Percentiles rank a stretch among this genome's conserved stretches.
Evolutionary conservation across 495 filamentous ascomycete species (phyloP).

Genomic region (Xylaria curta): DNA sequence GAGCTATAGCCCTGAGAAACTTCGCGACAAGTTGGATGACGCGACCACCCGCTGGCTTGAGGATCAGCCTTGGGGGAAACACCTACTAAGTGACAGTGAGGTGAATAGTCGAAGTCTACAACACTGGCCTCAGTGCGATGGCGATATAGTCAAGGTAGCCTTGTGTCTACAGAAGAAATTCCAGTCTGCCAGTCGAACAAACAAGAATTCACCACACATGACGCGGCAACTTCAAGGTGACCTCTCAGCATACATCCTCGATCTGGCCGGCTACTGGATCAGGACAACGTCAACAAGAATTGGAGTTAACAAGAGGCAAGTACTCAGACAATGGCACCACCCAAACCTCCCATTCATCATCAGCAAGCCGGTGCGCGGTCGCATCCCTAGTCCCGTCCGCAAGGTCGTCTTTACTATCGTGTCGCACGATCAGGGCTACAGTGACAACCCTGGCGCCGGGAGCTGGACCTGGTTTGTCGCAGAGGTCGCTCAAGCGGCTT

Average conservation of each 20-base stretch:
- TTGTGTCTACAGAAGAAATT: slow-evolving; percentile 1
- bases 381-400: slow-evolving; percentile 25
- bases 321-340: slow-evolving; percentile 31
- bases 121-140: no score
- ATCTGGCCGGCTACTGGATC: slow-evolving; percentile 35
- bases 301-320: slow-evolving; percentile 27
- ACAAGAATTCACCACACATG: not conserved
- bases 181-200: not conserved
- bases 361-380: slow-evolving; percentile 26
- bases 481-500: no score
- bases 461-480: no score
- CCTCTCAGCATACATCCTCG: slow-evolving; percentile 29
- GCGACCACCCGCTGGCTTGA: not conserved
- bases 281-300: slow-evolving; percentile 30
- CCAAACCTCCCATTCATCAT: slow-evolving; percentile 29
- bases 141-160: not conserved
- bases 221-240: not conserved
- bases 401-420: slow-evolving; percentile 33
- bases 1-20: not conserved
- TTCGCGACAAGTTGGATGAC: not conserved
- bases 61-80: slow-evolving; percentile 9
- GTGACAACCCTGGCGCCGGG: no score
- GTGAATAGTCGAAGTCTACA: no score
- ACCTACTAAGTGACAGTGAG: not conserved
- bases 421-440: slow-evolving; percentile 31